Conservation (phyloP, 2,329 filamentous ascomycete species). For the Aureobasidium sp. region DNA sequence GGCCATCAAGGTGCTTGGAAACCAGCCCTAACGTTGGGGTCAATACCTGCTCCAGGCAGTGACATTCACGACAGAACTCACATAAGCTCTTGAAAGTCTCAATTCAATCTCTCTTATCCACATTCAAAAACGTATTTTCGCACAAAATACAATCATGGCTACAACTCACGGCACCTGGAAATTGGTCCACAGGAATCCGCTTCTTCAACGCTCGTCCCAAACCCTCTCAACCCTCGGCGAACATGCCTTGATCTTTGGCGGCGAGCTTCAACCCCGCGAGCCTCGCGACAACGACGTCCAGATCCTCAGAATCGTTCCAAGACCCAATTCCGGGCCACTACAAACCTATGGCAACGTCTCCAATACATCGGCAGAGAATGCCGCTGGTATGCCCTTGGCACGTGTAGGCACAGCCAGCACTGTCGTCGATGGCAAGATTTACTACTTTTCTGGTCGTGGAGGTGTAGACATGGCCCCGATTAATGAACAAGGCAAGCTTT, state of each 20-base stretch:
- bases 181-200: no score
- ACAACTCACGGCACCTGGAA: slow-evolving; percentile 29
- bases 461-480: slow-evolving; percentile 62
- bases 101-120: background rate
- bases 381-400: slow-evolving; percentile 40
- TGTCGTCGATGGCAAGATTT: slow-evolving; percentile 62
- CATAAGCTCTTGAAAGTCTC: background rate
- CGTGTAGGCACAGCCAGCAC: slow-evolving; percentile 68
- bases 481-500: slow-evolving; percentile 67
- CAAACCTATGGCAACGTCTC: background rate
- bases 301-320: slow-evolving; percentile 37
- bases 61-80: background rate
- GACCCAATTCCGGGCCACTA: background rate
- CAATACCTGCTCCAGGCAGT: background rate
- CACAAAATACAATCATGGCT: background rate
- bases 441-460: slow-evolving; percentile 74
- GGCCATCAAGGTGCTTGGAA: background rate
- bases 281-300: slow-evolving; percentile 69
- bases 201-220: slow-evolving; percentile 62
- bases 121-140: background rate
- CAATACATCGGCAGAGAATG: slow-evolving; percentile 36
- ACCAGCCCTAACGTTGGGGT: background rate
- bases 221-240: slow-evolving; percentile 48
- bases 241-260: slow-evolving; percentile 67
- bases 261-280: slow-evolving; percentile 59